Evolutionary conservation across 345 rosid genomes (phyloP), one percentile per base, ranked within the genome.

Genomic region (Citrus inodora): DNA sequence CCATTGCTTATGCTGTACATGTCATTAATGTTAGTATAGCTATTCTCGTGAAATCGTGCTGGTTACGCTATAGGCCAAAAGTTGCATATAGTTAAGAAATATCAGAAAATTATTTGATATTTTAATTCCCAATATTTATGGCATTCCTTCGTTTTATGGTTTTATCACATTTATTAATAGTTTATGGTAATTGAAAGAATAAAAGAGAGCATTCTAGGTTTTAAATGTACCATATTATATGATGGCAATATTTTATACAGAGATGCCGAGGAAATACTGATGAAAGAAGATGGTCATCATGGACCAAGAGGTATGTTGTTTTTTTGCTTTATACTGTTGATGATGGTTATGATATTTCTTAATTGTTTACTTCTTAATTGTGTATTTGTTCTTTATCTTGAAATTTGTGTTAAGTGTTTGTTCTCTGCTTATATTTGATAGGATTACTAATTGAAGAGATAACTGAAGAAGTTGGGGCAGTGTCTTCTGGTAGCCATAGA

Each of bases 371-470:
- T 75, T 24, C 33, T 46, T 75, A 46, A 30, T 22, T 51, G 28
- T 64, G 25, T 64, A 25, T 58, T 24, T 33, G 27, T 73, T 51
- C 8, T 24, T 59, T 38, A 19, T 75, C 22, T 65, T 76, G n/a
- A 76, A 28, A 56, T 61, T 63, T 67, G 35, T 51, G 21, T 67
- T 32, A 42, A 24, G 19, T 32, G 4, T 30, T 19, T 73, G 69
- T 61, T 70, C 16, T 46, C 53, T 58, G 71, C 48, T 64, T 38
- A 67, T 80, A 59, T 78, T 69, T 76, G 37, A 71, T 76, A 93
- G 97, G 88, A 73, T 78, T 92, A 74, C 83, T 86, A 64, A 89
- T 93, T 81, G 95, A 92, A 90, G 98, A 93, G 70, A 88, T 92
- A 82, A 87, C 89, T 74, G 98, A 91, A 86, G 91, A 91, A 80